Evolutionary conservation across 345 rosid genomes (phyloP).

Genomic region (Eucalyptus melliodora): DNA sequence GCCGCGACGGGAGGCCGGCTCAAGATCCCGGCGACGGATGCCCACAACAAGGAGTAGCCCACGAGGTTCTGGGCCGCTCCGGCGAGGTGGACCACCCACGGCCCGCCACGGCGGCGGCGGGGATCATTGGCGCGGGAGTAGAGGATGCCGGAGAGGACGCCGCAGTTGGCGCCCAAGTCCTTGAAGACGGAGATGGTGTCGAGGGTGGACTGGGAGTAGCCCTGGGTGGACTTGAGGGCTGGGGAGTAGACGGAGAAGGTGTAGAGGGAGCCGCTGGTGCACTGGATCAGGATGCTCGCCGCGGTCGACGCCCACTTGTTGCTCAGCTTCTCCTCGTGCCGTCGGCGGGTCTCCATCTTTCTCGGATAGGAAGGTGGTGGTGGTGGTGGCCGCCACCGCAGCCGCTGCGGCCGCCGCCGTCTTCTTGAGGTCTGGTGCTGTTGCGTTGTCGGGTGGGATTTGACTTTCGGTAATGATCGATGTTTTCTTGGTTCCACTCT

Average conservation of each 20-base stretch:
- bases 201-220: slow-evolving; percentile 64
- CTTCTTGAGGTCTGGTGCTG: neutral
- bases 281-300: slow-evolving; percentile 76
- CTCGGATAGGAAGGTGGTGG: neutral
- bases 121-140: slow-evolving; percentile 19
- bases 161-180: slow-evolving; percentile 58
- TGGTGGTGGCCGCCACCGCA: neutral
- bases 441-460: neutral
- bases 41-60: slow-evolving; percentile 66
- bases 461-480: neutral
- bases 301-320: slow-evolving; percentile 48
- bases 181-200: slow-evolving; percentile 65
- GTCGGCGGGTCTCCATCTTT: neutral
- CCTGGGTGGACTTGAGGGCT: slow-evolving; percentile 46
- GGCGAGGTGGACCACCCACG: slow-evolving; percentile 46
- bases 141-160: slow-evolving; percentile 49
- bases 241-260: slow-evolving; percentile 68
- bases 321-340: neutral
- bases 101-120: slow-evolving; percentile 10
- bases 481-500: neutral
- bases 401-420: neutral
- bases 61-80: slow-evolving; percentile 46
- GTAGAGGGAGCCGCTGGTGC: slow-evolving; percentile 49
- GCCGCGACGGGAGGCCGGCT: slow-evolving; percentile 11
- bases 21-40: slow-evolving; percentile 42